These are phyloP conservation scores for Grosmannia huntii DNA, from an alignment of 2,329 filamentous ascomycete genomes.

Conservation along the genomic window DNA sequence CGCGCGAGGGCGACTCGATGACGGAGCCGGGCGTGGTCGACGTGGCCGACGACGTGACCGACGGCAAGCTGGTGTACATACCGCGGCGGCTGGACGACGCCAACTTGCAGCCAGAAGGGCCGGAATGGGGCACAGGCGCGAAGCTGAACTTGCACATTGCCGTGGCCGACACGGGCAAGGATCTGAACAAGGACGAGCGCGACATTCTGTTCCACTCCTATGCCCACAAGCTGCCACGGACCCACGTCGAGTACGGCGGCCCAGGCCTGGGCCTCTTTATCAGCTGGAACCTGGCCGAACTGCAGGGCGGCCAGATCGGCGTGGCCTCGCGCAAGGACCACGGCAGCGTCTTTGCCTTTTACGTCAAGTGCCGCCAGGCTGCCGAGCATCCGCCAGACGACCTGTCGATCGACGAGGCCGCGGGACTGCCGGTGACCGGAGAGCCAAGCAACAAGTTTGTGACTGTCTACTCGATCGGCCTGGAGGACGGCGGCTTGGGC, in stretches of 20 bases:
- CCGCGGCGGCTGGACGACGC: constrained; percentile 27
- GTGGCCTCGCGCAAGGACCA: constrained; percentile 53
- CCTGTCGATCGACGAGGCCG: neutral
- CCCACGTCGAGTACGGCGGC: constrained; percentile 67
- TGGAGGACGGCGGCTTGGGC: neutral
- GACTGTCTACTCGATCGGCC: neutral
- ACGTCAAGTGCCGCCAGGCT: constrained; percentile 51
- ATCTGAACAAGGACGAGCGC: constrained; percentile 57
- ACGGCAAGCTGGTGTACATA: constrained; percentile 35
- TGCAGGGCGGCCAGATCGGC: constrained; percentile 68
- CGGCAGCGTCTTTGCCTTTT: constrained; percentile 67
- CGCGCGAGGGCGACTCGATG: constrained; percentile 18
- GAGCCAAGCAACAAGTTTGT: constrained; percentile 8
- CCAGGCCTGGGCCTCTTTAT: constrained; percentile 69
- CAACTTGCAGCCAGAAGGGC: constrained; percentile 32
- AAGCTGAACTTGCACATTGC: constrained; percentile 61
- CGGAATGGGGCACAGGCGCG: constrained; percentile 61
- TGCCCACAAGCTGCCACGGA: constrained; percentile 61
- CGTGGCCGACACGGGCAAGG: constrained; percentile 59
- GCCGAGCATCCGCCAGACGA: neutral
- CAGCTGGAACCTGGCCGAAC: constrained; percentile 59
- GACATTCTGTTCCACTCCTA: constrained; percentile 67
- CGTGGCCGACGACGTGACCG: neutral
- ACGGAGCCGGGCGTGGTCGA: neutral
- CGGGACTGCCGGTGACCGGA: constrained; percentile 7